These are phyloP conservation scores for Psidium friedrichsthalianum DNA, from an alignment of 345 rosid species.

Conservation along the genomic window DNA sequence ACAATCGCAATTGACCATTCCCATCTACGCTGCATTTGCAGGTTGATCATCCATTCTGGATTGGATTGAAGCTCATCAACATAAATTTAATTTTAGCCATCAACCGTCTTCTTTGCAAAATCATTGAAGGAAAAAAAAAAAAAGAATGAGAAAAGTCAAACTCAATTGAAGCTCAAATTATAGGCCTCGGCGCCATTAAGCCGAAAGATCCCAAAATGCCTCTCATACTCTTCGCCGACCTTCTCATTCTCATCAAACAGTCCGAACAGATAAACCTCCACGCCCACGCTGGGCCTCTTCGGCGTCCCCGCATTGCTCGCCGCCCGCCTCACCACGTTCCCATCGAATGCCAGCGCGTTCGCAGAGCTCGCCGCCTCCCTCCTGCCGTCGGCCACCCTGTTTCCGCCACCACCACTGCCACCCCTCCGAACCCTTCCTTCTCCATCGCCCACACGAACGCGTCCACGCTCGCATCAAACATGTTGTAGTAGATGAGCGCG, in stretches of 20 bases:
- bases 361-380: slow-evolving; percentile 7
- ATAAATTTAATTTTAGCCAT: neutral
- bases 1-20: neutral
- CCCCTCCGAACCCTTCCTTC: slow-evolving; percentile 13
- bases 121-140: neutral
- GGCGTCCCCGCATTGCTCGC: slow-evolving; percentile 14
- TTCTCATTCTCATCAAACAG: slow-evolving; percentile 21
- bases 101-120: neutral
- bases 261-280: slow-evolving; percentile 17
- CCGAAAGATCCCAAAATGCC: slow-evolving; percentile 21
- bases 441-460: slow-evolving; percentile 11
- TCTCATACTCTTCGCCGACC: slow-evolving; percentile 12
- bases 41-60: neutral
- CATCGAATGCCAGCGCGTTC: slow-evolving; percentile 11
- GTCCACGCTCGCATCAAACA: slow-evolving; percentile 21
- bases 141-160: neutral
- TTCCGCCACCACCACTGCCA: slow-evolving; percentile 17
- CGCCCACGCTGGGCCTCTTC: slow-evolving; percentile 11
- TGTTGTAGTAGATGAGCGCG: slow-evolving; percentile 1
- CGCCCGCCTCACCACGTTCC: slow-evolving; percentile 11
- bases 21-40: neutral
- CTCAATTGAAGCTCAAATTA: slow-evolving; percentile 13
- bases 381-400: slow-evolving; percentile 30
- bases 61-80: neutral
- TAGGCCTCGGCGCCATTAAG: slow-evolving; percentile 17